Evolutionary conservation across 164 flowering plant species (phyloP), one percentile per base, ranked within the genome.

Genomic region (Dillenia turbinata): DNA sequence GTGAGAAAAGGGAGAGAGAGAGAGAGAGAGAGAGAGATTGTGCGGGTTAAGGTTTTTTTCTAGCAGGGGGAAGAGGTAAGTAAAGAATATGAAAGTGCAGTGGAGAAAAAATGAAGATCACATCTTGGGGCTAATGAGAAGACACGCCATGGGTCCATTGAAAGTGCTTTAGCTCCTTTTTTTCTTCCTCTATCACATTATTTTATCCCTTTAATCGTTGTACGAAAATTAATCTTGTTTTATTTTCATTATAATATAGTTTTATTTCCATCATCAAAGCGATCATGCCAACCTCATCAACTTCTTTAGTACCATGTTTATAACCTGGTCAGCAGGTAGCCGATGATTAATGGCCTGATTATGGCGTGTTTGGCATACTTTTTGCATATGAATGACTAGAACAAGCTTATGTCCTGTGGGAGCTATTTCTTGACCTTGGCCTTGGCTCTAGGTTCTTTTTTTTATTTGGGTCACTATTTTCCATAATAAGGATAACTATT

Each of bases 101-200:
- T 13, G 54, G 55, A 16, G 10, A 46, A 54, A 60, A 49, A 46
- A 40, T 24, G 47, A 15, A 50, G 46, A 56, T 69, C 70, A 73
- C 64, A 73, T 66, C 71, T 69, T 69, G 61, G 73, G 68, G 67
- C 63, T 73, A 53, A n/a, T 51, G 73, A 74, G 69, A 56, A 65
- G 71, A 70, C 70, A 61, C 19, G 66, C 17, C 24, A 74, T 65
- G 78, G 83, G 81, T 12, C 78, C 81, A 56, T 72, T 65, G 54
- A 70, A 75, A 79, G 73, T 77, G 81, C 73, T 79, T 77, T 79
- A 61, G 73, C 67, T 66, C 63, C 44, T 63, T 56, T 71, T 71
- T 66, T 75, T 73, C 70, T 64, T 70, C 65, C 60, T 63, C 24
- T 40, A n/a, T 47, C 56, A 62, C 68, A 66, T 65, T 72, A 69